Evolutionary conservation across 2,329 filamentous ascomycete genomes (phyloP).

Genomic region (Ramichloridium luteum): DNA sequence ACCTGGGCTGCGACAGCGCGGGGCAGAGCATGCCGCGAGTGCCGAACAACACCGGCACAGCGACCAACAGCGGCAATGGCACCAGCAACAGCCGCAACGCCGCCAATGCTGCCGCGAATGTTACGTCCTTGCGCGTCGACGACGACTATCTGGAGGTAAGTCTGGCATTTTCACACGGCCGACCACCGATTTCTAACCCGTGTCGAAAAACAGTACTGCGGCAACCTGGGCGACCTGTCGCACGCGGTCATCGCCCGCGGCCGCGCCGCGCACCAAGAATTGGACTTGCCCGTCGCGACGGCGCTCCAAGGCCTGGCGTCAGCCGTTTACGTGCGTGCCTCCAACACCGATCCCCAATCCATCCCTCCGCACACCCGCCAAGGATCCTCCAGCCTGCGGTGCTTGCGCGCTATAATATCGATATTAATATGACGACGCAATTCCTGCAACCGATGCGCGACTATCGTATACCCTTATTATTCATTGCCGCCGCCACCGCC

Average conservation of each 20-base stretch:
- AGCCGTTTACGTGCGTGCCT: slow-evolving; percentile 11
- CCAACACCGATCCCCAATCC: no score
- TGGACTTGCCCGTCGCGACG: slow-evolving; percentile 24
- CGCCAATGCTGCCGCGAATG: neutral
- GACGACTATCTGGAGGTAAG: slow-evolving; percentile 1
- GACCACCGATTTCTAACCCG: neutral
- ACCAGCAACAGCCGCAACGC: neutral
- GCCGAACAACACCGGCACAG: no score
- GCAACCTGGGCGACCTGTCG: slow-evolving; percentile 3
- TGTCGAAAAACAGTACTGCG: slow-evolving; percentile 3
- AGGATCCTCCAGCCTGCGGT: neutral
- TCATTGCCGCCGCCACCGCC: no score
- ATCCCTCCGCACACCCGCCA: neutral
- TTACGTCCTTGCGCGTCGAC: no score
- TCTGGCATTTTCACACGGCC: neutral
- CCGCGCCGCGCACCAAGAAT: slow-evolving; percentile 25
- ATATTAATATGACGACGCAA: no score
- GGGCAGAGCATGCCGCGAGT: neutral
- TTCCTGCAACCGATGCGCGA: no score
- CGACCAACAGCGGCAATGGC: no score
- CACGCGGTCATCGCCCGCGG: slow-evolving; percentile 15
- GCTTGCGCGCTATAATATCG: no score
- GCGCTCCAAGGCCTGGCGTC: slow-evolving; percentile 23
- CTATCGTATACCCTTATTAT: no score
- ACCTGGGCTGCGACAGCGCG: slow-evolving; percentile 1